Evolutionary conservation across 305 asterid genomes (phyloP), one percentile per base, ranked within the genome.

Genomic region (Fraxinus greggii): DNA sequence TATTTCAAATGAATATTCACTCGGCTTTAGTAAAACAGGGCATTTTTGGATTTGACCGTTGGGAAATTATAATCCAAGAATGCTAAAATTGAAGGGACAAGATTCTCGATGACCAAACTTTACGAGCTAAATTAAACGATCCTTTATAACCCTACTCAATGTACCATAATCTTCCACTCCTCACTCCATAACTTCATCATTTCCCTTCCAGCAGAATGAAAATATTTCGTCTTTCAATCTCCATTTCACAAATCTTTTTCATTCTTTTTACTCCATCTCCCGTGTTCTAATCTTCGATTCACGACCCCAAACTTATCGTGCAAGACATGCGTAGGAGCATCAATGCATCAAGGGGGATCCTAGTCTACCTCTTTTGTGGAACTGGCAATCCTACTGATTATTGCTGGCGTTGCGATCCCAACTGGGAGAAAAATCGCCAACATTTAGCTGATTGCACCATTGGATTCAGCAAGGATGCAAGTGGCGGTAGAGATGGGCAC

Each of bases 391-490:
- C 93, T 0, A 83, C 88, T 0, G 91, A 90, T 33, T 91, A 87
- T 42, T 88, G 93, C 84, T 90, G 93, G 93, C 88, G 89, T 5
- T 90, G 93, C 42, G 26, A 82, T 29, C 75, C 91, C 13, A 79
- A 87, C 63, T 89, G 93, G 82, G 90, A 87, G 13, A 77, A 24
- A 3, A 86, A 90, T 36, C 94, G 97, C 85, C 95, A 91, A 48
- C 88, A 73, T 23, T 77, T 93, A 2, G 97, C 98, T 1, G 94
- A 92, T 75, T 93, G 98, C 56, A 91, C 90, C 5, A 91, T 93
- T 1, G 98, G 98, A 7, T 93, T 93, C 23, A 97, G 98, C 59
- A 92, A 91, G 81, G 85, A 88, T 3, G 95, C 98, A 0, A 74
- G 83, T 1, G 97, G 95, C 0, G 97, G 98, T 5, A 81, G 78